Conservation (phyloP, 768 basidiomycete species). For the Tubosaeta sp. region DNA sequence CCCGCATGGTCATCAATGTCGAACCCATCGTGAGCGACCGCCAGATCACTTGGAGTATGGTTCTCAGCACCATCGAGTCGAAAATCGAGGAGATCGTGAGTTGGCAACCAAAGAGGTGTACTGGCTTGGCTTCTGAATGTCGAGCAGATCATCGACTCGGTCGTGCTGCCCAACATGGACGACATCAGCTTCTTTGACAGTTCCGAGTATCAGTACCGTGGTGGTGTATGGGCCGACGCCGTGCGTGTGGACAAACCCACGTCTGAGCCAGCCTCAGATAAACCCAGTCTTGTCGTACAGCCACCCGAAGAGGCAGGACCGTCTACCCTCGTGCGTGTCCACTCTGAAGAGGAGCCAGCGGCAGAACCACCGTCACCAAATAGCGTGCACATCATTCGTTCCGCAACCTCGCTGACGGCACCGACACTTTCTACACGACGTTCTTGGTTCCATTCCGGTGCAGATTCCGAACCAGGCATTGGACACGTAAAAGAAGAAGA, state of each 20-base stretch:
- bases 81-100: conserved; percentile 82
- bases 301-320: conserved; percentile 34
- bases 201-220: conserved; percentile 54
- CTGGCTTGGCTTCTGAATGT: conserved; percentile 62
- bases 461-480: conserved; percentile 34
- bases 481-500: conserved; percentile 23
- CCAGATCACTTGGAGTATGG: conserved; percentile 93
- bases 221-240: conserved; percentile 88
- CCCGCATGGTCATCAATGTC: conserved; percentile 83
- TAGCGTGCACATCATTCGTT: conserved; percentile 15
- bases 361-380: conserved; percentile 24
- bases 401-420: conserved; percentile 22
- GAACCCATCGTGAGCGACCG: conserved; percentile 93
- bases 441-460: conserved; percentile 54
- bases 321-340: conserved; percentile 17
- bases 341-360: conserved; percentile 28
- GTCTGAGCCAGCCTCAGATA: conserved; percentile 9
- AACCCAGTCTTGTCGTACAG: conserved; percentile 18
- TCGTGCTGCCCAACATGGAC: conserved; percentile 98
- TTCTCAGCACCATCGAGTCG: conserved; percentile 84
- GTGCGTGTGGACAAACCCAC: conserved; percentile 38
- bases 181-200: conserved; percentile 96
- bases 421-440: conserved; percentile 37
- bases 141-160: conserved; percentile 83
- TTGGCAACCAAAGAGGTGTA: conserved; percentile 17